These are phyloP conservation scores for Puccinia horiana DNA, from an alignment of 1,284 basidiomycete genomes.

Conservation along the genomic window DNA sequence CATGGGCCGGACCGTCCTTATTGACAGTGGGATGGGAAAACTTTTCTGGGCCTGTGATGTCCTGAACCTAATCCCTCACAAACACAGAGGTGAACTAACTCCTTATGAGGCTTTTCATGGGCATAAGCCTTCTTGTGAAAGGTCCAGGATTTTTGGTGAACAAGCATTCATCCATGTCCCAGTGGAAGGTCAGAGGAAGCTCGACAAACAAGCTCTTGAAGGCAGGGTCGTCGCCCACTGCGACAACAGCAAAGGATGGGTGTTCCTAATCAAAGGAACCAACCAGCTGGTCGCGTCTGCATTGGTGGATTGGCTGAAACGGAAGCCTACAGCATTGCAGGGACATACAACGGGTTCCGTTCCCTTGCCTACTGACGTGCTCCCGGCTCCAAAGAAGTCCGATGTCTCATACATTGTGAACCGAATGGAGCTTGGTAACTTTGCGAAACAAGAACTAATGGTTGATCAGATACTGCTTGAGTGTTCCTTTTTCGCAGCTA, in stretches of 20 bases:
- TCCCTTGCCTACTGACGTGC: neutral
- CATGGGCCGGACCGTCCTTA: neutral
- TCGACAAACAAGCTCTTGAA: neutral
- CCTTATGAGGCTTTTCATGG: neutral
- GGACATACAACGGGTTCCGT: neutral
- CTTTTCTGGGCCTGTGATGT: neutral
- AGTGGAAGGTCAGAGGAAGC: neutral
- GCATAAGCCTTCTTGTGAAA: neutral
- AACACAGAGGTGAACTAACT: neutral
- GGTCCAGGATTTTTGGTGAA: neutral
- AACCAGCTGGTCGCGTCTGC: neutral
- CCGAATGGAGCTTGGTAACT: neutral
- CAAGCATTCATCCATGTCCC: neutral
- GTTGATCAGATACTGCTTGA: neutral
- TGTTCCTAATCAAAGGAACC: too few relatives aligned
- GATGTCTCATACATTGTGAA: neutral
- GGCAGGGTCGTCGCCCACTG: neutral
- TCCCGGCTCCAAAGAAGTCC: neutral
- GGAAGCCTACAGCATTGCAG: too few relatives aligned
- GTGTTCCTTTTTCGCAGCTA: neutral
- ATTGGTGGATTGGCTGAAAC: neutral
- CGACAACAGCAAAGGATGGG: neutral
- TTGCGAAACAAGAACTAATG: neutral
- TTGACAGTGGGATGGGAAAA: neutral
- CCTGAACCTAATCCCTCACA: neutral